phyloP scores from a whole-genome alignment of 352 stramenopile genomes.

The Phytophthora constricta region DNA sequence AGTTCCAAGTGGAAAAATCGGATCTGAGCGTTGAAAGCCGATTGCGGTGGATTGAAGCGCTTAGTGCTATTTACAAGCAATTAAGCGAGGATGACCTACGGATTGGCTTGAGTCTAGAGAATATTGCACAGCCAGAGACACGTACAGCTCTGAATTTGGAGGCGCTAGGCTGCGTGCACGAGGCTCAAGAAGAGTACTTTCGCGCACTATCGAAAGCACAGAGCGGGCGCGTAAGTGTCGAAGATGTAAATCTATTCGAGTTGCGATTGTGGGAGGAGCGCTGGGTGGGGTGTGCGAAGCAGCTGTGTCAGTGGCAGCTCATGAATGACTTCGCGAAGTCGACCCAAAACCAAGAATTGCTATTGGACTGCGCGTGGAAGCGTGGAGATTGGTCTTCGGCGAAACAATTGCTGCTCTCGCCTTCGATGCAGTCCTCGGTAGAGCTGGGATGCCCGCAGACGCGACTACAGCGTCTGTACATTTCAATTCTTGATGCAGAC shows the following conservation, averaged over 20 bases:
- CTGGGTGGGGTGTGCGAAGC: constrained; percentile 92
- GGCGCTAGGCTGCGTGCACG: constrained; percentile 81
- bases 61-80: constrained; percentile 87
- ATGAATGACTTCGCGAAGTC: constrained; percentile 93
- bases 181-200: constrained; percentile 91
- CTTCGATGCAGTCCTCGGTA: constrained; percentile 64
- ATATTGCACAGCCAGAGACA: constrained; percentile 79
- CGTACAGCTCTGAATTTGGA: constrained; percentile 77
- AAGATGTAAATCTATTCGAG: constrained; percentile 89
- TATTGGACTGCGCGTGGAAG: constrained; percentile 94
- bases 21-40: constrained; percentile 71
- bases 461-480: constrained; percentile 86
- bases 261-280: constrained; percentile 87
- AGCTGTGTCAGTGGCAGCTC: constrained; percentile 93
- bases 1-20: constrained; percentile 85
- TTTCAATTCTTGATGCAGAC: constrained; percentile 86
- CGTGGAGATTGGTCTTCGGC: constrained; percentile 88
- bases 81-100: constrained; percentile 87
- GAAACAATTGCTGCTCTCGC: constrained; percentile 78
- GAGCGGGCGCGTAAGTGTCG: constrained; percentile 70
- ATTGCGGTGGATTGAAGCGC: constrained; percentile 86
- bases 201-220: constrained; percentile 81
- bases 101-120: constrained; percentile 80
- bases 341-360: constrained; percentile 91
- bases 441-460: constrained; percentile 81